Base-by-base conservation (phyloP, 768 basidiomycete species). In the Coprinellus aureogranulatus region DNA sequence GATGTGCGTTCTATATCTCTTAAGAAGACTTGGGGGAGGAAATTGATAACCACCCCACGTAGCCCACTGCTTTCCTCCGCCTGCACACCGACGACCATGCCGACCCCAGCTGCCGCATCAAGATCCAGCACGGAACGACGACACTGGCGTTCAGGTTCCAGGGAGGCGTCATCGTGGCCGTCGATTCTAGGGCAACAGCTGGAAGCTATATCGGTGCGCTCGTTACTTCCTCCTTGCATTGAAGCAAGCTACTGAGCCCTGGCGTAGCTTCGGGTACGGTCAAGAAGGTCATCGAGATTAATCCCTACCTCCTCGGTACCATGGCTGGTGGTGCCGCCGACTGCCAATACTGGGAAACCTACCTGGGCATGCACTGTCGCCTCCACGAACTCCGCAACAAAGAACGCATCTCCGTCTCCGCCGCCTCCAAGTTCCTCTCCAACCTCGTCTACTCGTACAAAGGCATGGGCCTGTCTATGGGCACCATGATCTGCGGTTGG, bases 401-500 rank as follows among this genome's bases (percentile, higher is more conserved):
- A 62, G 97, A 99, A 75, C 88, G 96, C 46, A 99, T 99, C 68
- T 96, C 94, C 3, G 97, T 99, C 22, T 97, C 97, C n/a, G 97
- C 97, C 37, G 97, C 97, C 10, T 93, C 90, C 75, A 99, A 99
- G 70, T 97, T 94, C 72, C 81, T 99, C 53, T 91, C 91, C 73
- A 98, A 99, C 69, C 87, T 98, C 50, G 94, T 98, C 11, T 99
- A 98, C 72, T 81, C 88, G 56, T 99, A 98, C 81, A 99, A 98
- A 74, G 97, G 96, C 22, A 98, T 96, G 96, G 97, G 97, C 4
- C 74, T 99, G 61, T 95, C 93, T 71, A 99, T 99, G 96, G 97
- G 97, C 50, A 99, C 97, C 0, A 99, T 98, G 97, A 95, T 99
- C 56, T 98, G 95, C 66, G 97, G 97, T 26, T 98, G 95, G 94